Evolutionary conservation across 78 protist genomes (phyloP).

Genomic region (Isochrysis galbana): DNA sequence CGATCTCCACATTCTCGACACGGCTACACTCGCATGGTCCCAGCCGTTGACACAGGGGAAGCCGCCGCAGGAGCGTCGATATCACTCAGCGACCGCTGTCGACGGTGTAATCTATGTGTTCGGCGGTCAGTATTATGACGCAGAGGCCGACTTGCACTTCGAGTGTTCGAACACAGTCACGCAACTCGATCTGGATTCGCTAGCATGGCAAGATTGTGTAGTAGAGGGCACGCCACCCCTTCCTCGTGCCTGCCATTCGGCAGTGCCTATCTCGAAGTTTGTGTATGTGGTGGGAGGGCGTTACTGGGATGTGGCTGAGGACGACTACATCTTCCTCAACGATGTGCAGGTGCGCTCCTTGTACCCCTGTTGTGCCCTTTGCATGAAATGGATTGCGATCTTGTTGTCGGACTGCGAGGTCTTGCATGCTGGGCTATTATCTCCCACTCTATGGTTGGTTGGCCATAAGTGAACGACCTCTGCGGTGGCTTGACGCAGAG

Average conservation of each 20-base stretch:
- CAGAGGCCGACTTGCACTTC: background rate
- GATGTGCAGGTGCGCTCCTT: background rate
- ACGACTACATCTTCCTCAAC: conserved; percentile 5
- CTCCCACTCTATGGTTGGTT: no score
- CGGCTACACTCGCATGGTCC: background rate
- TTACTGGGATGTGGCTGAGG: background rate
- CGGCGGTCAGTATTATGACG: conserved; percentile 3
- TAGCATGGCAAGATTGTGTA: background rate
- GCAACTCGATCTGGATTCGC: background rate
- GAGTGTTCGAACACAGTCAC: background rate
- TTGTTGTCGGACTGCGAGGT: no score
- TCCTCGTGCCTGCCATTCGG: background rate
- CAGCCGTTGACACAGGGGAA: background rate
- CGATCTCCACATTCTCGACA: conserved; percentile 15
- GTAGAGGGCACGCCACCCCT: background rate
- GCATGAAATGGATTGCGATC: no score
- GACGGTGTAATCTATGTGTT: background rate
- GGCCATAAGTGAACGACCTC: no score
- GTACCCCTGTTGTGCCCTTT: no score
- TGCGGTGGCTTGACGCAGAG: no score
- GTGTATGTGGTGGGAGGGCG: background rate
- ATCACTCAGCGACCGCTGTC: background rate
- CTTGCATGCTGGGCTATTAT: no score
- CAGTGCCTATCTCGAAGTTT: background rate
- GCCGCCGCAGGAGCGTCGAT: conserved; percentile 1